Base-by-base conservation (phyloP, 2,329 filamentous ascomycete species). In the Coniochaeta sp. region DNA sequence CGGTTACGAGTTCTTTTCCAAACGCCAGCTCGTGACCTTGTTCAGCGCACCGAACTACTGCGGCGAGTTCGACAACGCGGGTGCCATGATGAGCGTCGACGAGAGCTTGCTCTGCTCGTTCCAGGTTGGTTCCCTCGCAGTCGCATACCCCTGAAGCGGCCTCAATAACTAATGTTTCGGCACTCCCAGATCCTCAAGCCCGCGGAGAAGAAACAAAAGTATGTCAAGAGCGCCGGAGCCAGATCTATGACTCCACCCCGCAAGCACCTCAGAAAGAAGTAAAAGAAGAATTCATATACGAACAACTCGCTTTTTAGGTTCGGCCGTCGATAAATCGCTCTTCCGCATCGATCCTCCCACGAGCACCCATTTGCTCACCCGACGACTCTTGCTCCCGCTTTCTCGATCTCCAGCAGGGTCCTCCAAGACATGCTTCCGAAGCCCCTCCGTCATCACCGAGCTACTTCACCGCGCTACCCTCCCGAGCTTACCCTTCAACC, bases 151-250 rank as follows among this genome's bases (percentile, higher is more conserved):
- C 33, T 13, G 12, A 18, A 53, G 51, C 26, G 28, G 42, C 27
- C 14, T 30, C 55, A 8, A 24, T 48, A 14, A 47, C 60, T 67
- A 51, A 67, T 56, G 3, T 13, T 24, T 26, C 14, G 48, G 40
- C n/a, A 46, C 51, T n/a, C 22, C 26, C 62, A 95, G 90, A 97
- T 99, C 69, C 81, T 99, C 78, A 99, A 97, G 80, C 94, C 94
- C 67, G 94, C 94, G 73, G 94, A 99, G 83, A 99, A 99, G 86
- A 99, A 99, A 86, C 92, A 96, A 89, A 97, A 97, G 91, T 97
- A 95, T 80, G 91, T 95, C 69, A 81, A 84, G 76, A 79, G 81
- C 76, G 79, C 86, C 73, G 84, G 81, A 75, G 79, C 80, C 75
- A 80, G 82, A 71, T 57, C 60, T 57, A 77, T 81, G 73, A 85